Conservation (phyloP, 495 filamentous ascomycete species). For the Apiosordaria backusii region DNA sequence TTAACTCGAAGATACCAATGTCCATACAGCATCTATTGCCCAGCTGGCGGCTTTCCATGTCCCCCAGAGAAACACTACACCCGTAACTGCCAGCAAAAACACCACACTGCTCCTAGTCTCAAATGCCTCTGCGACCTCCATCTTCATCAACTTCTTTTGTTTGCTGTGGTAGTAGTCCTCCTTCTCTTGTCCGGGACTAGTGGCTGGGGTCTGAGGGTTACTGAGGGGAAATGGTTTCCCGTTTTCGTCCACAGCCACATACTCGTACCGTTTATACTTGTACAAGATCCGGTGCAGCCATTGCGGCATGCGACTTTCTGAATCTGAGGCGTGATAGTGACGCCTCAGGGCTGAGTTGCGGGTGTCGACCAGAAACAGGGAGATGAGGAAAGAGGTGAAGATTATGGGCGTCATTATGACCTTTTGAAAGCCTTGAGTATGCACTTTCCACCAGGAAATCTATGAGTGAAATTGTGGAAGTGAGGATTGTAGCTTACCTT, state of each 20-base stretch:
- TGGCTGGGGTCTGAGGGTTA: not conserved
- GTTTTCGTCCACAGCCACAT: conserved; percentile 22
- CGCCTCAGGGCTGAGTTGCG: conserved; percentile 39
- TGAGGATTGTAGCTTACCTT: conserved; percentile 25
- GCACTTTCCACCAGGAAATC: not conserved
- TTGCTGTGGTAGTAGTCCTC: conserved; percentile 45
- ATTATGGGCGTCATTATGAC: conserved; percentile 47
- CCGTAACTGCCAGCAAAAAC: conserved; percentile 29
- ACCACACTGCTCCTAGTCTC: conserved; percentile 42
- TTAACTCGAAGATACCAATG: not conserved
- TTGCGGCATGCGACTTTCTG: conserved; percentile 27
- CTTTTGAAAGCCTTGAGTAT: conserved; percentile 21
- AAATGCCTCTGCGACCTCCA: conserved; percentile 52
- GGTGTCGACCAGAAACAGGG: conserved; percentile 47
- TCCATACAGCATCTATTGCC: conserved; percentile 11
- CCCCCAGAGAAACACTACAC: conserved; percentile 25
- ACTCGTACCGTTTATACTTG: conserved; percentile 31
- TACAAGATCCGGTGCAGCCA: conserved; percentile 42
- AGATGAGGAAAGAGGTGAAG: conserved; percentile 51
- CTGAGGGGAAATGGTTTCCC: not conserved
- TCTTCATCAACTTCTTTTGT: conserved; percentile 48
- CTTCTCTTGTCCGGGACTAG: not conserved
- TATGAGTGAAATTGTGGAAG: not conserved
- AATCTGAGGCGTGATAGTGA: conserved; percentile 35
- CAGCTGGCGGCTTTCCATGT: conserved; percentile 29